Evolutionary conservation across 331 rosid genomes (phyloP), one percentile per base, ranked within the genome.

Genomic region (Spiraea crenata): DNA sequence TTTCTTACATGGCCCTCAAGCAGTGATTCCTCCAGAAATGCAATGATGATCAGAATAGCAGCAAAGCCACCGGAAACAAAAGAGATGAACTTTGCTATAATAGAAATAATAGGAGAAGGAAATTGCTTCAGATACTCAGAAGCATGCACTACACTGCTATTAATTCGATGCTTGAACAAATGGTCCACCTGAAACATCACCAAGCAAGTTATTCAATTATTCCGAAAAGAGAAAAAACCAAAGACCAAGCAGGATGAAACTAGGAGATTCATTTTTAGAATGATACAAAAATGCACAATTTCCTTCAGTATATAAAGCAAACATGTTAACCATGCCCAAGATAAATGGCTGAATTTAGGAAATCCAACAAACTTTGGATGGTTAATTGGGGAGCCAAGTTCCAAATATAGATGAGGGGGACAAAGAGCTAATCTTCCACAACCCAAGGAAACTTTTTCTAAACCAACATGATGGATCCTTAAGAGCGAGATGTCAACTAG

Each of bases 61-160:
- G 97, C 96, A 76, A 95, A 91, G 70, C 99, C 99, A 38, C 99
- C 99, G 35, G 92, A 91, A 65, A 95, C 96, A 74, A 91, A 91
- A 60, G 96, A 91, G 73, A 95, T 85, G 88, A 95, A 88, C 88
- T 95, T 95, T 11, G 97, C 93, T 75, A 95, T 79, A 59, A 89
- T 91, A 42, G 96, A 87, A 61, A 91, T 86, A 66, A 95, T 87
- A 58, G 99, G 97, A 57, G 96, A 87, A 17, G 99, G 98, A 82
- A 95, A 95, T 66, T 95, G 99, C 86, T 95, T 89, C 69, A 95
- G 62, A 84, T 87, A 93, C 57, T 89, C 83, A 72, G 97, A 89
- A 65, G 99, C 96, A 79, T 89, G 96, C 49, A 82, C 72, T 64
- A 88, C 82, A 58, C 99, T 89, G 89, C 86, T 86, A 88, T 80